Percentiles rank a stretch among this genome's conserved stretches.
phyloP scores from a whole-genome alignment of 2,329 filamentous ascomycete species.

The Cadophora gregata region DNA sequence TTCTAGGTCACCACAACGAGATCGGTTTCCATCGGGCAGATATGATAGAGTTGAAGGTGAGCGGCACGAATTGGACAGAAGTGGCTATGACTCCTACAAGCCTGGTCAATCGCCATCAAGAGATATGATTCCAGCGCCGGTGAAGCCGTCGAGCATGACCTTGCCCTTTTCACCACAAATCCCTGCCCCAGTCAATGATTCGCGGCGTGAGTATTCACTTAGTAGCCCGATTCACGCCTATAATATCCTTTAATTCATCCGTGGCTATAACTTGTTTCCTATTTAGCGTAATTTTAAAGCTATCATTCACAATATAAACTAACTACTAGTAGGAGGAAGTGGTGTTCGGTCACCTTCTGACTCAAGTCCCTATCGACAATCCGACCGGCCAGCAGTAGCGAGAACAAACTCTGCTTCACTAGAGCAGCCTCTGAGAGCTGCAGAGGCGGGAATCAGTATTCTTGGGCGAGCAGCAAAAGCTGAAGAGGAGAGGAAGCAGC shows the following conservation, averaged over 20 bases:
- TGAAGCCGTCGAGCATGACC: neutral
- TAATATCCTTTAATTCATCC: neutral
- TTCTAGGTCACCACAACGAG: slow-evolving; percentile 1
- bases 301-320: neutral
- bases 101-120: slow-evolving; percentile 7
- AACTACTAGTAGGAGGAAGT: neutral
- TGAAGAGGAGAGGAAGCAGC: slow-evolving; percentile 9
- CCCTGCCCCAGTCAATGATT: neutral
- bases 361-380: neutral
- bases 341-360: neutral
- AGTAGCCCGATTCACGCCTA: neutral
- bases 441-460: slow-evolving; percentile 6
- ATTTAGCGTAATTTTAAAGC: neutral
- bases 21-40: neutral
- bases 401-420: neutral
- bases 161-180: neutral
- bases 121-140: slow-evolving; percentile 6
- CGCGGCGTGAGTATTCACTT: slow-evolving; percentile 1
- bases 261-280: neutral
- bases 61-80: neutral
- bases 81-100: slow-evolving; percentile 8
- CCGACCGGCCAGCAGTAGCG: neutral
- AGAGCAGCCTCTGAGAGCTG: neutral
- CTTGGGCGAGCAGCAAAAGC: slow-evolving; percentile 6
- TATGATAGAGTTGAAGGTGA: neutral